Evolutionary conservation across 495 filamentous ascomycete species (phyloP).

Genomic region (Haplographium delicatum): DNA sequence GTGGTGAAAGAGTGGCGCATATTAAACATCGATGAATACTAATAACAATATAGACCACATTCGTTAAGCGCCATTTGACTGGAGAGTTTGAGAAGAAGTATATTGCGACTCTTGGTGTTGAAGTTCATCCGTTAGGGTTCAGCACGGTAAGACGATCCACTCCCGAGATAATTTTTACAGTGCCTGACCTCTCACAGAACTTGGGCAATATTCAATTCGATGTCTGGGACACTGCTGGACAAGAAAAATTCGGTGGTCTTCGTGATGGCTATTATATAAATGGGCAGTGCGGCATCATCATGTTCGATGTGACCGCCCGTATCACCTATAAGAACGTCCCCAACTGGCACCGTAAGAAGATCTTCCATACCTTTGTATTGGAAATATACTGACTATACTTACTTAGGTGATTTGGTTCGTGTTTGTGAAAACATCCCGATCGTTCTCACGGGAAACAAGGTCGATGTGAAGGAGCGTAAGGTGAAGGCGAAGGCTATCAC

Average conservation of each 20-base stretch:
- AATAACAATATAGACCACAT: constrained; percentile 73
- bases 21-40: constrained; percentile 5
- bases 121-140: constrained; percentile 94
- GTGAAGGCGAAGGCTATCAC: constrained; percentile 99
- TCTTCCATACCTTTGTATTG: neutral
- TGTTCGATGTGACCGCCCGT: constrained; percentile 99
- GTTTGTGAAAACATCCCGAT: constrained; percentile 99
- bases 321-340: constrained; percentile 99
- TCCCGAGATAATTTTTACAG: neutral
- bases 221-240: constrained; percentile 99
- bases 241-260: constrained; percentile 99
- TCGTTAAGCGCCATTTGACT: constrained; percentile 99
- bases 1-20: constrained; percentile 22
- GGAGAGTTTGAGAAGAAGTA: constrained; percentile 99
- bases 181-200: constrained; percentile 63
- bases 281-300: constrained; percentile 99
- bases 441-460: constrained; percentile 98
- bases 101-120: constrained; percentile 98
- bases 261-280: constrained; percentile 99
- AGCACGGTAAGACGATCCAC: constrained; percentile 65
- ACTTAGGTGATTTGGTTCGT: constrained; percentile 92
- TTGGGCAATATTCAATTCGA: constrained; percentile 96
- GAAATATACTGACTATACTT: constrained; percentile 16
- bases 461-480: constrained; percentile 99
- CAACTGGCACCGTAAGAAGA: constrained; percentile 97